Base-by-base conservation (phyloP, 2,329 filamentous ascomycete genomes). In the Rutstroemia sydowiana region DNA sequence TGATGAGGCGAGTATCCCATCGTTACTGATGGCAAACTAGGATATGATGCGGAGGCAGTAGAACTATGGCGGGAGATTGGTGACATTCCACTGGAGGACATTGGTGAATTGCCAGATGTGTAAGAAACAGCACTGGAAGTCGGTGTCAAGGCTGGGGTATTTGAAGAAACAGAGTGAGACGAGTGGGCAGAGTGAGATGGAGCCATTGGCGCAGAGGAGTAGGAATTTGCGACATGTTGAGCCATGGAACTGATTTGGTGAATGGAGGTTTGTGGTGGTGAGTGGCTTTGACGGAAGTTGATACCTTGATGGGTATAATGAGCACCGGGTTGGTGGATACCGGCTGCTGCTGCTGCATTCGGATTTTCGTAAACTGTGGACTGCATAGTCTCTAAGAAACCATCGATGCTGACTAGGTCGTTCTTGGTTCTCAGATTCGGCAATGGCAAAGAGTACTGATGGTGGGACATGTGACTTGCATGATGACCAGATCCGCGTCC, bases 311-410 rank as follows among this genome's bases (percentile, higher is more conserved):
- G 75, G 16, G 81, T 71, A 63, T 86, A 84, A 65, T 89, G 85
- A 14, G 79, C 73, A 54, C 83, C 84, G 46, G 87, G 82, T 57
- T 90, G 82, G 61, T 87, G 86, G 53, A 95, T 80, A 53, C 88
- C 87, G 40, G 86, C 85, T 11, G 82, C 82, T 2, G 88, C 88
- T 30, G 89, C 85, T 46, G 90, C 85, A 62, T 84, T 88, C 51
- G 90, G 84, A 68, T 85, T 95, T 72, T 97, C 93, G 67, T 97
- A 97, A 45, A 97, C 89, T 42, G 92, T 96, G 58, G 86, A 84
- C 71, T 96, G 91, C 77, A 97, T 92, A 71, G 96, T 89, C 71
- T 95, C 90, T 51, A 98, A 80, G 68, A 97, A 88, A 65, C 90
- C 87, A 68, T 97, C 93, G 64, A 97, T 91, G 68, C 95, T 90